Evolutionary conservation across 208 protist species (phyloP), one percentile per base, ranked within the genome.

Genomic region (Phytomonas serpens): DNA sequence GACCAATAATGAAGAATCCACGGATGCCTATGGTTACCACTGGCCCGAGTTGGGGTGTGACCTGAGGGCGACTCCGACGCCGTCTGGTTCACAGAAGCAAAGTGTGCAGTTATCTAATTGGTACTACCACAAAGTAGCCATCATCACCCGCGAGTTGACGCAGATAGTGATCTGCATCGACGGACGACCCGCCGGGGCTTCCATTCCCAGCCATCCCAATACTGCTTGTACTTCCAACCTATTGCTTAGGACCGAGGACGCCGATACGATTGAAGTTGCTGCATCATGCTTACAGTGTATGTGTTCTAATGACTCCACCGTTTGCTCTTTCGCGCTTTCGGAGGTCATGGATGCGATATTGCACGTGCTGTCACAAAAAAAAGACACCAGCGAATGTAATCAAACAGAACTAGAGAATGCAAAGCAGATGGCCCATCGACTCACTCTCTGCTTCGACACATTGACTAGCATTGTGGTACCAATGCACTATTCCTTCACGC

Each of bases 261-360:
- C 65, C 51, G 71, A 74, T 33, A 63, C 51, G 71, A 75, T 76
- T 34, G 62, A 70, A 73, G 72, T 82, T 62, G 86, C 89, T 10
- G 82, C 85, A 33, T 67, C 79, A 16, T 95, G 89, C 73, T 52
- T 95, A 40, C 85, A 90, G 71, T 78, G 84, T 68, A 73, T 95
- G 37, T 93, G 85, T 75, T 75, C 81, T 33, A 83, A 76, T 11
- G 86, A 90, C 67, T 64, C 83, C 10, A 75, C 83, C 71, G 51
- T 95, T 16, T 80, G 85, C 72, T 77, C 80, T 57, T 93, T 93
- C 74, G 80, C 78, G 42, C 75, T 85, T 33, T 93, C 89, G 16
- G 89, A 88, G 71, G 80, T 93, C 64, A 83, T 88, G 69, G 89
- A 94, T 72, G 72, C 79, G 57, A 77, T 92, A 23, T 72, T 86